Base-by-base conservation (phyloP, 2,329 filamentous ascomycete genomes). In the Sporothrix luriei region DNA sequence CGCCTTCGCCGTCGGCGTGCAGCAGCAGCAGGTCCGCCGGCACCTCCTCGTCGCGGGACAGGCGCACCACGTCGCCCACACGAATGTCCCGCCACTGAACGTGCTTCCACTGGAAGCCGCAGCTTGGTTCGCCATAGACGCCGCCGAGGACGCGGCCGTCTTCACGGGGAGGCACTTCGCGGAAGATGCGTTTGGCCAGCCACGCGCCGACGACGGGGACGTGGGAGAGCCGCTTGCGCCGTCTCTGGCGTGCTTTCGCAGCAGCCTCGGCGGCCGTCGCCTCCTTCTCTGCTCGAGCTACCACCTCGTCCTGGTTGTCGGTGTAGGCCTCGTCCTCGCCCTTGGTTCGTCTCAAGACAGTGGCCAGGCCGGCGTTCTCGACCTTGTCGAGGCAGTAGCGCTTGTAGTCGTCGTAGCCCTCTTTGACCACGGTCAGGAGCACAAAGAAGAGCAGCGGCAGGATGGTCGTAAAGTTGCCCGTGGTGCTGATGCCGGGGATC, bases 21-120 rank as follows among this genome's bases (percentile, higher is more conserved):
- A 97, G 81, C 46, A 98, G 82, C 2, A 93, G 84, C 66, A 97
- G 80, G 76, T 98, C 94, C 43, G 94, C 93, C 0, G 94, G 94
- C 1, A 94, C 84, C 13, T 90, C 84, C 68, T 97, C 91, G 75
- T 97, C 89, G 66, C 94, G 88, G 29, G 78, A 78, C 16, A 86
- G 77, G 68, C 80, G 79, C 40, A 87, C 72, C 14, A 84, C 74
- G 52, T 87, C 82, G 59, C 85, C 85, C 11, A 87, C 82, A 52
- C 79, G 79, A 69, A 87, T 77, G 55, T 83, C 77, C 43, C 78
- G 79, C 83, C 83, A 85, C 71, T 78, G 76, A 0, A 76, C 76
- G 3, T 77, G 76, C 4, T 79, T 78, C 92, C 93, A 79, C 29
- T 69, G 68, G 26, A 69, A 69, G 16, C 68, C 68, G n/a, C 52